These are phyloP conservation scores for Geotrichum histeridarum DNA, from an alignment of 1,139 yeast genomes.

Conservation along the genomic window DNA sequence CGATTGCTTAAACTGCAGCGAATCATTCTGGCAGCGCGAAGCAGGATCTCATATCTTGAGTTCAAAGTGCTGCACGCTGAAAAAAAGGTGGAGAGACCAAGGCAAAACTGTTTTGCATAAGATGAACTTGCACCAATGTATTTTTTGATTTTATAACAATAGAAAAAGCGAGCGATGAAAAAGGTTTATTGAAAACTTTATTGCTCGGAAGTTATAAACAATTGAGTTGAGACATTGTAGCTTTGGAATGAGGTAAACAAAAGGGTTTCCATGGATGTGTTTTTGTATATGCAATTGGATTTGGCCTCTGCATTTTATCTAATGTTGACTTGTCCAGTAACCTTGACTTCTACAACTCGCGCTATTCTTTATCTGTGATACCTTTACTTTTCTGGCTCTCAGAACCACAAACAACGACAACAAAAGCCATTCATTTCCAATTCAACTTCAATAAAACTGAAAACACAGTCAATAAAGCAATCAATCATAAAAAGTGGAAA, in stretches of 20 bases:
- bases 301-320: background rate
- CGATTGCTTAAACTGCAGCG: background rate
- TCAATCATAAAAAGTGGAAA: too few species aligned
- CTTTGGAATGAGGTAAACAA: too few species aligned
- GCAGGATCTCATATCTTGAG: constrained; percentile 1
- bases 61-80: background rate
- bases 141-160: background rate
- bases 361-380: too few species aligned
- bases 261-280: background rate
- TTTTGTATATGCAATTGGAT: background rate
- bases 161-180: background rate
- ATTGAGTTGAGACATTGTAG: too few species aligned
- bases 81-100: background rate
- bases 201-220: background rate
- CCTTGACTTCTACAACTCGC: background rate
- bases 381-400: too few species aligned
- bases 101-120: background rate
- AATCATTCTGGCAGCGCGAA: background rate
- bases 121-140: background rate
- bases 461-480: too few species aligned
- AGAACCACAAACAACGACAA: too few species aligned
- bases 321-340: background rate
- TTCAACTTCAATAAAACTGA: too few species aligned
- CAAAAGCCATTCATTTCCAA: too few species aligned
- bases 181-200: background rate